Base-by-base conservation (phyloP, 1,284 basidiomycete species). In the Microbotryum silenes-acaulis region DNA sequence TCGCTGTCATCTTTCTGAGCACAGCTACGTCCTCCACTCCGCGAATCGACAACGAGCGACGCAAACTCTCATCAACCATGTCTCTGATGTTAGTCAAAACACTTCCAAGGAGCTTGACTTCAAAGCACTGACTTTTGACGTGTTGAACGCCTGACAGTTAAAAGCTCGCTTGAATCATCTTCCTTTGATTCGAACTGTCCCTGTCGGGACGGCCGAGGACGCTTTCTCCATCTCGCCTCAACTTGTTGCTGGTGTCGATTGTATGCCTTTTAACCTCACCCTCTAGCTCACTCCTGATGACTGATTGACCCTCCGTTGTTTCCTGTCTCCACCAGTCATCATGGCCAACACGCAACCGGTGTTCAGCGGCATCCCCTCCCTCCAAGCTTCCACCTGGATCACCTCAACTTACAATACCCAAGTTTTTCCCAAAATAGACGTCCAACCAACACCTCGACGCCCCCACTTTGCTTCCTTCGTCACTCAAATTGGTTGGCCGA, bases 131-230 rank as follows among this genome's bases (percentile, higher is more conserved):
- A 69, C 23, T 3, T 18, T 42, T 58, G 18, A 18, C 56, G 6
- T 16, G 31, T 31, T 7, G 31, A 31, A 31, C 8, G 7, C 31
- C 6, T 10, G 7, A 2, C 37, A 51, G 61, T 75, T 80, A 60
- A 70, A 72, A 70, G 89, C 74, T 83, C 84, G 64, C 74, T 74
- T 84, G 83, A 64, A 75, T 10, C 77, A 73, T 14, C 72, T 89
- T 63, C 74, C 71, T 6, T 68, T 80, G 42, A 68, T 71, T 62
- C 81, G 81, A 70, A 70, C 70, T 8, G 77, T 92, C 55, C 83
- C 84, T 0, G 82, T 97, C 37, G 94, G 94, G 21, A 96, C 85
- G 16, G 83, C 89, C 8, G 93, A 98, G 71, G 94, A 93, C 10
- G 93, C 93, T 29, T 83, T 83, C 61, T 87, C 84, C 77, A 88